Conservation (phyloP, 768 basidiomycete species). For the Termitomyces sp. region DNA sequence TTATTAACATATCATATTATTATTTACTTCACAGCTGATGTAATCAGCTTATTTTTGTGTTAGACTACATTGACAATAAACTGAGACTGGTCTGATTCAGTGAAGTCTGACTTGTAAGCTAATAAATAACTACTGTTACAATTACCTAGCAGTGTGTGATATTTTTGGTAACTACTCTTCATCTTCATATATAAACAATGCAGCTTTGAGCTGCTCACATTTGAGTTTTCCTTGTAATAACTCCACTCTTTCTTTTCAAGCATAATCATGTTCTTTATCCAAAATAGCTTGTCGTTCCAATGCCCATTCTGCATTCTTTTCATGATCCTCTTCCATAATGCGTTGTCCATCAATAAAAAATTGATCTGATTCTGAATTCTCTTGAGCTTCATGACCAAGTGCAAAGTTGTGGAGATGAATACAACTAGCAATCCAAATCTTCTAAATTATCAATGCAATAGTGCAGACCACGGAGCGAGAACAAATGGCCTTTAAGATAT, state of each 20-base stretch:
- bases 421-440: conserved; percentile 22
- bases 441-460: conserved; percentile 16
- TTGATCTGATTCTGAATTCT: background rate
- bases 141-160: no score
- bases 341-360: background rate
- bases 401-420: conserved; percentile 23
- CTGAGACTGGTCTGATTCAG: no score
- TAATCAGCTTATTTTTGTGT: no score
- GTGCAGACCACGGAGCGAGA: conserved; percentile 19
- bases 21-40: no score
- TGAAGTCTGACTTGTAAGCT: no score
- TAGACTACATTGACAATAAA: no score
- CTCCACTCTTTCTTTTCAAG: background rate
- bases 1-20: no score
- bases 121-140: no score
- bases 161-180: no score
- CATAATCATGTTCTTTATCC: background rate
- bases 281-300: background rate
- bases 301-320: background rate
- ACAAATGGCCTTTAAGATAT: conserved; percentile 22
- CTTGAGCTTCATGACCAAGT: background rate
- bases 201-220: background rate
- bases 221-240: background rate
- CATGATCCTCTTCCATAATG: background rate
- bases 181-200: background rate